Base-by-base conservation (phyloP, 2,329 filamentous ascomycete species). In the Exophiala xenobiotica region DNA sequence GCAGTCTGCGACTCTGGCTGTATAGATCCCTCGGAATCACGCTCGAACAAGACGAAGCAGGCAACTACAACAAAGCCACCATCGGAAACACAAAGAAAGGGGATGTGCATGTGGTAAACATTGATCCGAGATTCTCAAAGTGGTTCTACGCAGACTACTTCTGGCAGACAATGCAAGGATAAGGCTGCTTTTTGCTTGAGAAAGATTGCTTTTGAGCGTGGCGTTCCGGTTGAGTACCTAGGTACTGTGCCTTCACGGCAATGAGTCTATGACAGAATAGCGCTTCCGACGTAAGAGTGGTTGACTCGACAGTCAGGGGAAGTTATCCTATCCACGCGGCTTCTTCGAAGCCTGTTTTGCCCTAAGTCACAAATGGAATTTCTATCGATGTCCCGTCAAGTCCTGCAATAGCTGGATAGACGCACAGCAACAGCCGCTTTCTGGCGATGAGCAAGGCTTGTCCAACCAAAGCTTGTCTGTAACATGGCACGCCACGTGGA, bases 91-190 rank as follows among this genome's bases (percentile, higher is more conserved):
- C 85, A 54, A 79, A 83, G 59, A 92, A 90, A 74, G 91, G 90
- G 6, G 91, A 97, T 67, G 90, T 97, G 45, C 89, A 96, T 68
- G 88, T 97, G 43, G 86, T 99, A 54, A 95, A 95, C 65, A 85
- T 99, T 68, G 91, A 97, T 64, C 85, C 87, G 63, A 95, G 93
- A 73, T 91, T 96, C 68, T 92, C 88, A 52, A 80, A 85, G 56
- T 92, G 87, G 68, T 96, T 95, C 66, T 96, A 96, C 65, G 89
- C 91, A 18, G 95, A 96, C 64, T 95, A 95, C 68, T 95, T 97
- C 66, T 99, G 93, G 93, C 80, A 90, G 64, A 92, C 85, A 23
- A 77, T 96, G 68, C 95, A 75, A 69, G 69, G 66, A 3, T 63
- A 51, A 27, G 31, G 12, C 9, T 16, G 18, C 31, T 12, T 5